These are phyloP conservation scores for Aspergillus indologenus DNA, from an alignment of 495 filamentous ascomycete species.

Conservation along the genomic window DNA sequence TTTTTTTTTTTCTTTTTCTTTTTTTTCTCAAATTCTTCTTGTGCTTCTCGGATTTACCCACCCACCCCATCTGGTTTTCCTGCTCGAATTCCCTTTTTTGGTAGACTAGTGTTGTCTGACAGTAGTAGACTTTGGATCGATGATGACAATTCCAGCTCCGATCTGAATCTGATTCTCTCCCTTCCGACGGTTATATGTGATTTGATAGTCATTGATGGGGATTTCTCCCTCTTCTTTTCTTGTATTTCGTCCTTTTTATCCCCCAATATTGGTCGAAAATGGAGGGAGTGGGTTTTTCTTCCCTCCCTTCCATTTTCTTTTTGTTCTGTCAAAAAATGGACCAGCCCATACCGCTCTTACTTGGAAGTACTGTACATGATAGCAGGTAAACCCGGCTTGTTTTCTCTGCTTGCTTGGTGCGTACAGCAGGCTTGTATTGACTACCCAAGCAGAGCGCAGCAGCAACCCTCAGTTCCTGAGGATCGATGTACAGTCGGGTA, in stretches of 20 bases:
- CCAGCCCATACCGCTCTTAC: conserved; percentile 14
- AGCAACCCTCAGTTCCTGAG: conserved; percentile 6
- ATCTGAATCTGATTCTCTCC: conserved; percentile 18
- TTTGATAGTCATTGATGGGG: conserved; percentile 6
- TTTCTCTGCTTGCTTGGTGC: not conserved
- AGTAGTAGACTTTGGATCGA: conserved; percentile 12
- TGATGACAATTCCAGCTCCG: conserved; percentile 12
- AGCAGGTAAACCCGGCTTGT: conserved; percentile 8
- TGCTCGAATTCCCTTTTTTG: conserved; percentile 1
- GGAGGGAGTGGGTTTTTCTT: not conserved
- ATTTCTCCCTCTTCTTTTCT: conserved; percentile 6
- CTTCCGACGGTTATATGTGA: conserved; percentile 14
- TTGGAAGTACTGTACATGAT: no score
- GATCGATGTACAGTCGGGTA: not conserved
- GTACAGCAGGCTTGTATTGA: not conserved
- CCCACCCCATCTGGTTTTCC: not conserved
- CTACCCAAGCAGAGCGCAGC: not conserved
- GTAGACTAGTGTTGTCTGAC: conserved; percentile 12
- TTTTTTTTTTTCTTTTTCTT: conserved; percentile 7
- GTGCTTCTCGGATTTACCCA: no score
- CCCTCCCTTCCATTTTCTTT: conserved; percentile 2
- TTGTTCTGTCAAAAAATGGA: conserved; percentile 11
- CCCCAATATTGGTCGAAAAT: conserved; percentile 5
- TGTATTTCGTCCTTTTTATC: not conserved
- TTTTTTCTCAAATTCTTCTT: conserved; percentile 4